Evolutionary conservation across 371 early-diverging fungal genomes (phyloP).

Genomic region (Apophysomyces ossiformis): DNA sequence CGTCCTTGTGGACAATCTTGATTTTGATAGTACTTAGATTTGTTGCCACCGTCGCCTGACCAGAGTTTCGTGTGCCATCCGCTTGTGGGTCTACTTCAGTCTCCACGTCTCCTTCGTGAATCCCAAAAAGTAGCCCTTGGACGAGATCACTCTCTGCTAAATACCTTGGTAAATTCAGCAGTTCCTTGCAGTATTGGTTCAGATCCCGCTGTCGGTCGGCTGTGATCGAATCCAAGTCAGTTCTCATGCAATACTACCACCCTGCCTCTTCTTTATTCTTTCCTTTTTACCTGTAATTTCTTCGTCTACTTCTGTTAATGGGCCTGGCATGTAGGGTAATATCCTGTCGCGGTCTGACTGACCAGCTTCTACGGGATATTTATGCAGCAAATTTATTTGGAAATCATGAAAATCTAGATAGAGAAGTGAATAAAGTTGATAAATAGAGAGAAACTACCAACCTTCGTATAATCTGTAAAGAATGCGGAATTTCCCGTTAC

Average conservation of each 20-base stretch:
- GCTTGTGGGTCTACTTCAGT: slow-evolving; percentile 47
- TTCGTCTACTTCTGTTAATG: slow-evolving; percentile 56
- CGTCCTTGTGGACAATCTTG: slow-evolving; percentile 67
- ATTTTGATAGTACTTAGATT: slow-evolving; percentile 51
- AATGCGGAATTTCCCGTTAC: slow-evolving; percentile 55
- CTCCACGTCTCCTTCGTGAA: slow-evolving; percentile 71
- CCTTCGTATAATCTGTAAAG: slow-evolving; percentile 76
- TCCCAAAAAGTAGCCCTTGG: slow-evolving; percentile 65
- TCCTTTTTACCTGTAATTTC: slow-evolving; percentile 29
- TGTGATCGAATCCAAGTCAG: neutral
- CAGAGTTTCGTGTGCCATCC: neutral
- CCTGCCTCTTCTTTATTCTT: neutral
- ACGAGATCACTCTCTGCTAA: slow-evolving; percentile 61
- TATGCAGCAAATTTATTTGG: slow-evolving; percentile 74
- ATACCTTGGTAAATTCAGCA: slow-evolving; percentile 64
- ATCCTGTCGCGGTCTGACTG: slow-evolving; percentile 66
- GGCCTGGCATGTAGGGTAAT: slow-evolving; percentile 82
- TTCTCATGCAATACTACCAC: neutral
- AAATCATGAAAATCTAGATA: slow-evolving; percentile 75
- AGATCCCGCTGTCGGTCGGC: slow-evolving; percentile 66
- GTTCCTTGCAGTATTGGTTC: slow-evolving; percentile 71
- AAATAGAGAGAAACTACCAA: neutral
- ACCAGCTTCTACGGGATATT: slow-evolving; percentile 80
- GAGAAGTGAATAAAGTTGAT: neutral
- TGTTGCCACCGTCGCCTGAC: slow-evolving; percentile 13